Base-by-base conservation (phyloP, 1,139 yeast species). In the Yamadazyma atlantica region DNA sequence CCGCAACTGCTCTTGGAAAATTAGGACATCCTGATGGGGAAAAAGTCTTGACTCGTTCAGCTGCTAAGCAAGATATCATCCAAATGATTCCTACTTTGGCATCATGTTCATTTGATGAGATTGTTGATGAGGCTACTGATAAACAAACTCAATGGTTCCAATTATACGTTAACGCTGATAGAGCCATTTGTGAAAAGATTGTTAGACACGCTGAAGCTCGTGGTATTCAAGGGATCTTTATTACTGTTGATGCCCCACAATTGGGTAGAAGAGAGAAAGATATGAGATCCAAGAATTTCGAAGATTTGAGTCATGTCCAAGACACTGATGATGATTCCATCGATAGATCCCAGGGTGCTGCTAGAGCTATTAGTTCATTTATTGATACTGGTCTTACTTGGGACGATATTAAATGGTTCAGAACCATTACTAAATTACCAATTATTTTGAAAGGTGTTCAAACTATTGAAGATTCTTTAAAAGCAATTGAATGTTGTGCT, bases 191-290 rank as follows among this genome's bases (percentile, higher is more conserved):
- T 29, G 66, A 68, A 33, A 60, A 69, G 26, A 70, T 85, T 49
- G 80, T 87, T 19, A 70, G 73, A 47, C 84, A 83, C 49, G 95
- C 94, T 1, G 95, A 85, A 58, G 54, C 64, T 33, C 64, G 88
- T 34, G 95, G 96, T 0, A 70, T 85, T 53, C 82, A 82, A 53
- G 96, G 90, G 0, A 67, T 88, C 16, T 86, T 86, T 57, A 79
- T 88, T 38, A 88, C 96, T 0, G 97, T 89, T 3, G 97, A 90
- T 65, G 96, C 97, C 0, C 97, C 97, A 3, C 88, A 87, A 47
- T 72, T 89, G 41, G 97, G 97, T n/a, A 78, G 95, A 49, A 79
- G 97, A 50, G 97, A 90, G 59, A 73, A 78, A 46, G 87, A 82
- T 49, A 58, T 64, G 77, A 56, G 79, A 37, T 62, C 66, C 41